Evolutionary conservation across 139 green algal genomes (phyloP), one percentile per base, ranked within the genome.

Genomic region (Zygnema cylindricum): DNA sequence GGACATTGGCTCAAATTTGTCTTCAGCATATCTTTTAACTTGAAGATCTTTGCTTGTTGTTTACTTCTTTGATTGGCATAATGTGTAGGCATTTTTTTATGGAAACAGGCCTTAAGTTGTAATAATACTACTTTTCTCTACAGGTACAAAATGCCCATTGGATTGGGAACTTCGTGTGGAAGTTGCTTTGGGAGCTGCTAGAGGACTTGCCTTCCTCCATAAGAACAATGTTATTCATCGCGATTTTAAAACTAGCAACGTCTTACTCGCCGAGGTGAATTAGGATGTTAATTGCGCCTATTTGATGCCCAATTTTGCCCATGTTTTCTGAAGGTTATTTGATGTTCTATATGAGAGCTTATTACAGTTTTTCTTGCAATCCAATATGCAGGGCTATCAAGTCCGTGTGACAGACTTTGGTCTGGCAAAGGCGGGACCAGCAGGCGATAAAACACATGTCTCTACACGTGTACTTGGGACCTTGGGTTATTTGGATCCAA

Each of bases 201-300:
- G 78, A 85, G 78, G 33, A 49, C 1, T 83, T n/a, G 76, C 76
- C 11, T 71, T 69, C 69, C 76, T 83, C 41, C 77, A 85, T 22
- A 40, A 55, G 3, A 36, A 85, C 32, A 85, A 85, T 36, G 3
- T 85, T 16, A 69, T 85, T 69, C 78, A 85, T 7, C 35, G 78
- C 3, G 78, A 85, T 57, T 85, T 85, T 41, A 85, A 85, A 2
- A 76, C 78, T 11, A 76, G 78, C 78, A 85, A 85, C 36, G 39
- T 77, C 22, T 25, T 85, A 41, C 78, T 63, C 16, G 49, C 49
- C 43, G 49, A 85, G 36, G 78, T 87, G 32, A 16, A n/a, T n/a
- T n/a, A n/a, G n/a, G n/a, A n/a, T n/a, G n/a, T n/a, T n/a, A n/a
- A n/a, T n/a, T n/a, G n/a, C n/a, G n/a, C n/a, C n/a, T n/a, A n/a